phyloP scores from a whole-genome alignment of 768 basidiomycete species.

The Cubamyces lactineus region DNA sequence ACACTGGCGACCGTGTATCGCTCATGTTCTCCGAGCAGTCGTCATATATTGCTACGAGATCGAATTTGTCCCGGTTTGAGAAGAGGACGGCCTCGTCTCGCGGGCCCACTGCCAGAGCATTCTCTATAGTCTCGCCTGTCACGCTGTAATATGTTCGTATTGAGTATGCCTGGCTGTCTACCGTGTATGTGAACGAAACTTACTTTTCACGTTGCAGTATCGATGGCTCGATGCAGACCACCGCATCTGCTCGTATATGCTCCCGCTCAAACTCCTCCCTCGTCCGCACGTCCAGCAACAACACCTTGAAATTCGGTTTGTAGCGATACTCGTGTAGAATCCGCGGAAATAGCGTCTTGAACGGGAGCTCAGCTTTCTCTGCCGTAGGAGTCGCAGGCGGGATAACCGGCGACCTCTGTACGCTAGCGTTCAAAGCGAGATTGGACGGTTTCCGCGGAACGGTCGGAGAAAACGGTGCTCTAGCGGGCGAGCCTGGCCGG shows the following conservation, averaged over 20 bases:
- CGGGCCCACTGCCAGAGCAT: conserved; percentile 72
- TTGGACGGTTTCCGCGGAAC: conserved; percentile 48
- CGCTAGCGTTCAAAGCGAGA: conserved; percentile 41
- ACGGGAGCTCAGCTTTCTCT: conserved; percentile 54
- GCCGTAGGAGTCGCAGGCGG: conserved; percentile 30
- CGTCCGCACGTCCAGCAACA: conserved; percentile 83
- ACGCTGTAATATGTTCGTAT: conserved; percentile 48
- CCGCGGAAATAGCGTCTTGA: conserved; percentile 62
- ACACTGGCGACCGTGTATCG: conserved; percentile 53
- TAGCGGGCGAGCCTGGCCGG: conserved; percentile 57
- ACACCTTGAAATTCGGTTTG: conserved; percentile 52
- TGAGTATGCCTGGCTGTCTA: too few species aligned
- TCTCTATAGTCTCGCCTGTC: conserved; percentile 68
- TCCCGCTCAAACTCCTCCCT: conserved; percentile 76
- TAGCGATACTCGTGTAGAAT: conserved; percentile 62
- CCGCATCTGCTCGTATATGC: conserved; percentile 66
- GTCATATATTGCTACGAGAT: conserved; percentile 88
- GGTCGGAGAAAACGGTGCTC: conserved; percentile 41
- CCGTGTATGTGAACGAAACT: conserved; percentile 30
- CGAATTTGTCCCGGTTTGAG: conserved; percentile 82
- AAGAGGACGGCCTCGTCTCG: conserved; percentile 75
- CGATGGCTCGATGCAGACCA: conserved; percentile 85
- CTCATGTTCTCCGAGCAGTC: conserved; percentile 56
- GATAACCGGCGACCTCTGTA: conserved; percentile 38
- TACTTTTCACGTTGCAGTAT: conserved; percentile 72